Evolutionary conservation across 768 basidiomycete genomes (phyloP), one percentile per base, ranked within the genome.

Genomic region (Lyophyllum atratum): DNA sequence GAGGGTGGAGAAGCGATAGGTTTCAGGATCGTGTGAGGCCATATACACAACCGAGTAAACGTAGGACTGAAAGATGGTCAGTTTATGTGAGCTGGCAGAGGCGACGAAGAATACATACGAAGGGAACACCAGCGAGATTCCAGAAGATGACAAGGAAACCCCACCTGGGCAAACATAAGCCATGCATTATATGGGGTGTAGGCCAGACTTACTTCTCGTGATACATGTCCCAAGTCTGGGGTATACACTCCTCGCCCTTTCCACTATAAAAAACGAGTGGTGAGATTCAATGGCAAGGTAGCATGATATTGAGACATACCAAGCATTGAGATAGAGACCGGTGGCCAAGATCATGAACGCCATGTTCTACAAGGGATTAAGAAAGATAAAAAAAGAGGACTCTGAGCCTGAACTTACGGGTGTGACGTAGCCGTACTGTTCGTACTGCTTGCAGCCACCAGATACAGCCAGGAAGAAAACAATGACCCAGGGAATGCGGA

Each of bases 151-250:
- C 89, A 85, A 98, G 89, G 80, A 95, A 98, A 28, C 95, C 92
- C 92, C 92, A 93, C 67, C 84, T 86, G 47, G 11, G 34, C 49
- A 49, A 4, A 45, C 6, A 50, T 56, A 40, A 60, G 19, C 14
- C 57, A 22, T 21, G 25, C 51, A 28, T 33, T 10, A 26, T 28
- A 28, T 5, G 62, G 55, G 1, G n/a, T 9, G n/a, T 33, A 54
- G 24, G 12, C 2, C 40, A 11, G n/a, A 12, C 79, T 59, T 75
- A 90, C 82, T 99, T 99, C 69, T 99, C 96, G 65, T 96, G 93
- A 78, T 88, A 97, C 93, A 99, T 99, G 66, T 98, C 97, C 96
- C 97, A 98, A 2, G 94, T 95, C 72, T 96, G 93, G 6, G 93
- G 93, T 59, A 95, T 94, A 66, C 92, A 94, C 67, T 96, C 94